A percentile compares a stretch with the other conserved stretches of the same genome.
Evolutionary conservation across 2,329 filamentous ascomycete genomes (phyloP).

Genomic region (Xylaria sp.): DNA sequence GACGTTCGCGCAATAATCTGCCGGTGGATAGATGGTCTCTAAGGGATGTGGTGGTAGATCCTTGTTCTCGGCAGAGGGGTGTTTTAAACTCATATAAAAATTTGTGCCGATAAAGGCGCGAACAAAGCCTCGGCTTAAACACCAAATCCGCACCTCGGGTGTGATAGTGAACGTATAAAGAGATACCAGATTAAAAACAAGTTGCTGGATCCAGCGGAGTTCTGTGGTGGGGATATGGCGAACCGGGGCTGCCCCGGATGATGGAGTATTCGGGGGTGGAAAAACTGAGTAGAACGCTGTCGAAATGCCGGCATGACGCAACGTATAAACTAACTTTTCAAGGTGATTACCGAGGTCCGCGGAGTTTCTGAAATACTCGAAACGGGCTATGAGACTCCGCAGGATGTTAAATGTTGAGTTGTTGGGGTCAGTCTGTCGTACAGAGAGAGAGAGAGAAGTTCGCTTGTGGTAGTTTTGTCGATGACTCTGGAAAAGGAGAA

Average conservation of each 20-base stretch:
- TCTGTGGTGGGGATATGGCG: conserved; percentile 58
- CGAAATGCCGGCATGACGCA: conserved; percentile 60
- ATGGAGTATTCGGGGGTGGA: conserved; percentile 46
- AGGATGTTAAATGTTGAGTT: conserved; percentile 62
- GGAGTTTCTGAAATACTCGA: conserved; percentile 58
- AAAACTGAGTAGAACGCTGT: conserved; percentile 58
- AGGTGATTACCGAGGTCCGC: conserved; percentile 56
- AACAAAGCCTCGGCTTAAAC: conserved; percentile 33
- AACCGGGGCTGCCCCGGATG: conserved; percentile 42
- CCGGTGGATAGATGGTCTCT: conserved; percentile 56
- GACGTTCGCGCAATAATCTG: conserved; percentile 59
- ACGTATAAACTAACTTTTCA: conserved; percentile 56
- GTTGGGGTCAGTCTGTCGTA: conserved; percentile 53
- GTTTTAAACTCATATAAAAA: conserved; percentile 47
- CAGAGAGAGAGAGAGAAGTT: conserved; percentile 63
- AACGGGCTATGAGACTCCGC: conserved; percentile 62
- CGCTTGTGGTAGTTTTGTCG: conserved; percentile 77
- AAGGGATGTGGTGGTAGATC: conserved; percentile 50
- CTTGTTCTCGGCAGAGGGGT: conserved; percentile 46
- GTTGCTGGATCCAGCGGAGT: conserved; percentile 55
- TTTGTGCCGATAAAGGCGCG: conserved; percentile 39
- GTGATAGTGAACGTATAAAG: conserved; percentile 60
- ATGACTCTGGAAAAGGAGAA: conserved; percentile 84
- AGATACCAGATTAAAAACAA: conserved; percentile 57
- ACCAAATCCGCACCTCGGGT: conserved; percentile 50